Base-by-base conservation (phyloP, 1,139 yeast genomes). In the Debaryomycetaceae sp. region DNA sequence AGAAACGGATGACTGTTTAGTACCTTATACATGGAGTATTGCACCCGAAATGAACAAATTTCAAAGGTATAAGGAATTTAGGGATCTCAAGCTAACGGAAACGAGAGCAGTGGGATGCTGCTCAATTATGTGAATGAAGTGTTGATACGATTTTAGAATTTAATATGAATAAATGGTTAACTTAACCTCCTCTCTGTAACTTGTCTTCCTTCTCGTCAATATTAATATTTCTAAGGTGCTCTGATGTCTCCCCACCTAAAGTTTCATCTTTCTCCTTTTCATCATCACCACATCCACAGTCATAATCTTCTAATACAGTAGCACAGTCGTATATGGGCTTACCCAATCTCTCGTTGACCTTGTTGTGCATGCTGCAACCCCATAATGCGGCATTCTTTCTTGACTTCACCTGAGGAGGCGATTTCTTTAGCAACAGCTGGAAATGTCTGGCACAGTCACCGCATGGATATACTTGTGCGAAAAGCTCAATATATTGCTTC, bases 361-460 rank as follows among this genome's bases (percentile, higher is more conserved):
- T 68, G 52, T 95, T 93, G 66, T 93, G 99, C n/a, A 93, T 76
- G 57, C 84, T 84, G 63, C 99, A 93, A 1, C 99, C 99, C 99
- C 99, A 93, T 51, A 87, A 70, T 0, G 97, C 90, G 0, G 99
- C 98, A 2, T 82, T 79, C 51, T 84, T 83, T 46, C 97, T 76
- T 20, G 85, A 77, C 6, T 81, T 74, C 3, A 87, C 77, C 59
- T 95, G 99, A 3, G 97, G 97, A 1, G 99, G 99, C 57, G 73
- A 81, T 55, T 85, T 75, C 43, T 70, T 59, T 47, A 93, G 68
- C 53, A 91, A 70, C 54, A 76, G 66, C 51, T 80, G 86, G 63
- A 93, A 93, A 64, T 93, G 99, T 53, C 89, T 75, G 0, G 99
- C 97, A 69, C 98, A 91, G 61, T 91, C 97, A 6, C 97, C 95